Conservation (phyloP, 352 stramenopile species). For the Globisporangium middletonii region DNA sequence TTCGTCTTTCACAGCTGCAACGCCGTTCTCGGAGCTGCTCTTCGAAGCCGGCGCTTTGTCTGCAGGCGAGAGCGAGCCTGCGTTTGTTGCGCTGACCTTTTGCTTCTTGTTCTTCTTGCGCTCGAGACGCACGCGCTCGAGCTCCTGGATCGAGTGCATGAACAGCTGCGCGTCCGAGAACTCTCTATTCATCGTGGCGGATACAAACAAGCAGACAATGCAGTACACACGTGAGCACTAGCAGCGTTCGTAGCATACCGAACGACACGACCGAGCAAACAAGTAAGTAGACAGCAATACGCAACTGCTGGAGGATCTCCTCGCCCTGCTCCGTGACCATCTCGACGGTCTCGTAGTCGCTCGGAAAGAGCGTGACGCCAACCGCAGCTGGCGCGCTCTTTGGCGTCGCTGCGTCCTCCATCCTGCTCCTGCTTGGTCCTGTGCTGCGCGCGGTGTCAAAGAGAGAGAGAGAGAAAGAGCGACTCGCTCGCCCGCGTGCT, state of each 20-base stretch:
- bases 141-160: conserved; percentile 76
- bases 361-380: conserved; percentile 74
- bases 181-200: conserved; percentile 33
- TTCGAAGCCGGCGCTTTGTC: conserved; percentile 9
- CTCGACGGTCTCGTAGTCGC: conserved; percentile 73
- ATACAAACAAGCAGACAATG: neutral
- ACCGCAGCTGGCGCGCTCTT: conserved; percentile 32
- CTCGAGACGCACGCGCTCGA: conserved; percentile 55
- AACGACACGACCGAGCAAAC: neutral
- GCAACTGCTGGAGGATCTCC: conserved; percentile 75
- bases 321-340: conserved; percentile 74
- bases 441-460: neutral
- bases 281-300: neutral
- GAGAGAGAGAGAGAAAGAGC: neutral
- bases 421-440: neutral
- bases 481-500: neutral
- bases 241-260: neutral
- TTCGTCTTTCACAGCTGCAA: conserved; percentile 4
- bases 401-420: conserved; percentile 32
- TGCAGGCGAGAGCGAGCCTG: conserved; percentile 4
- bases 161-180: conserved; percentile 82
- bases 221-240: neutral
- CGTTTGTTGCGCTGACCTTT: conserved; percentile 8
- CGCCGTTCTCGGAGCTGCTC: neutral
- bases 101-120: conserved; percentile 62